Evolutionary conservation across 768 basidiomycete species (phyloP).

Genomic region (Antrodiella citrinella): DNA sequence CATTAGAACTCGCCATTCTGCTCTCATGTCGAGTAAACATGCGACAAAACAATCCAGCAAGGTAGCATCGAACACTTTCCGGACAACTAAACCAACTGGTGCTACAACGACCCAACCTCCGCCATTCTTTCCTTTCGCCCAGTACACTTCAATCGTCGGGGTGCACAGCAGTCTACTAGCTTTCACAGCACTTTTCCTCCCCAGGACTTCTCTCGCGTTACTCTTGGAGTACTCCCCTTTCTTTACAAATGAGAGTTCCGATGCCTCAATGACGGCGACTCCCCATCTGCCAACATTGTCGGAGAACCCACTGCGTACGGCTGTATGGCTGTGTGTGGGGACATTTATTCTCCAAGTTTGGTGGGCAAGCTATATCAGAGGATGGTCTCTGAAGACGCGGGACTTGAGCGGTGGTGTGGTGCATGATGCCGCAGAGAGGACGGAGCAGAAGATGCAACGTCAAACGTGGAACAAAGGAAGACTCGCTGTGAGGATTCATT

Average conservation of each 20-base stretch:
- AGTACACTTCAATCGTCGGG: constrained; percentile 59
- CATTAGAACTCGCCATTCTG: not conserved
- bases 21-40: not conserved
- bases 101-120: not conserved
- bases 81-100: not conserved
- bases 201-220: constrained; percentile 44
- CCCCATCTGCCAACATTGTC: constrained; percentile 33
- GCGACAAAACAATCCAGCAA: not conserved
- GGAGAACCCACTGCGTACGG: constrained; percentile 27
- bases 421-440: constrained; percentile 2
- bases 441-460: constrained; percentile 12
- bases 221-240: constrained; percentile 20
- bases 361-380: constrained; percentile 31
- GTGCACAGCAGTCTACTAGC: constrained; percentile 59
- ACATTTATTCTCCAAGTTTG: constrained; percentile 26
- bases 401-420: not conserved
- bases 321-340: constrained; percentile 30
- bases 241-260: not conserved
- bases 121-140: constrained; percentile 39
- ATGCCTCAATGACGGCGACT: constrained; percentile 25
- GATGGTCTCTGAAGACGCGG: constrained; percentile 13
- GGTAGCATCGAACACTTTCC: not conserved
- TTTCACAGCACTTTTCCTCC: constrained; percentile 65
- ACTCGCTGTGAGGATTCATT: not conserved
- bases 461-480: not conserved